These are phyloP conservation scores for Populus hybrid DNA, from an alignment of 441 rosid species.

Conservation along the genomic window DNA sequence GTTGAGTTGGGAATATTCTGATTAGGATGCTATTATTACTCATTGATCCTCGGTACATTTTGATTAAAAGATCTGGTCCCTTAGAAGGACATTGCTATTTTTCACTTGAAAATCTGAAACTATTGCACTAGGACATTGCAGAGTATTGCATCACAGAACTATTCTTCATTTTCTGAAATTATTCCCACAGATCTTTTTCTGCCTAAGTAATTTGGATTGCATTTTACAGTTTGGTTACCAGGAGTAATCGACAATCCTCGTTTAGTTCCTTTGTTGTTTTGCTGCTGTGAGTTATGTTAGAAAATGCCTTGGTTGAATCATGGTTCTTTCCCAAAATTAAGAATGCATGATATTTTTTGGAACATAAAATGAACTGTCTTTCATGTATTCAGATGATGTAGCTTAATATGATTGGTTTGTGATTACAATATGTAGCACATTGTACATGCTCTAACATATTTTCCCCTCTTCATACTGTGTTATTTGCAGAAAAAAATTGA, in stretches of 20 bases:
- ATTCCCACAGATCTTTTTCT: background rate
- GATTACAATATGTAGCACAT: background rate
- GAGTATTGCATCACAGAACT: too few species aligned
- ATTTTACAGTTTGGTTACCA: background rate
- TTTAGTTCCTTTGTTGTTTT: background rate
- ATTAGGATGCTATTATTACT: background rate
- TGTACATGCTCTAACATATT: background rate
- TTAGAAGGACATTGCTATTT: too few species aligned
- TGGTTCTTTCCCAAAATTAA: background rate
- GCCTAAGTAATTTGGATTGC: background rate
- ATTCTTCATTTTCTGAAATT: too few species aligned
- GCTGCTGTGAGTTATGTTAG: background rate
- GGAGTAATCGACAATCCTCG: background rate
- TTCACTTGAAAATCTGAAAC: too few species aligned
- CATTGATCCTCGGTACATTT: background rate
- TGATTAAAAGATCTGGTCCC: too few species aligned
- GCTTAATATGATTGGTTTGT: background rate
- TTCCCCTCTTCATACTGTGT: constrained; percentile 13
- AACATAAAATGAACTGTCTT: background rate
- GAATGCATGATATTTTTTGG: background rate
- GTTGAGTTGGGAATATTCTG: background rate
- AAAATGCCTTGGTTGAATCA: background rate
- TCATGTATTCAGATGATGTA: background rate
- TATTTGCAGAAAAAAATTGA: constrained; percentile 65
- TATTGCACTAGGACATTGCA: too few species aligned